Evolutionary conservation across 495 filamentous ascomycete genomes (phyloP), one percentile per base, ranked within the genome.

Genomic region (Hypoxylon cercidicola): DNA sequence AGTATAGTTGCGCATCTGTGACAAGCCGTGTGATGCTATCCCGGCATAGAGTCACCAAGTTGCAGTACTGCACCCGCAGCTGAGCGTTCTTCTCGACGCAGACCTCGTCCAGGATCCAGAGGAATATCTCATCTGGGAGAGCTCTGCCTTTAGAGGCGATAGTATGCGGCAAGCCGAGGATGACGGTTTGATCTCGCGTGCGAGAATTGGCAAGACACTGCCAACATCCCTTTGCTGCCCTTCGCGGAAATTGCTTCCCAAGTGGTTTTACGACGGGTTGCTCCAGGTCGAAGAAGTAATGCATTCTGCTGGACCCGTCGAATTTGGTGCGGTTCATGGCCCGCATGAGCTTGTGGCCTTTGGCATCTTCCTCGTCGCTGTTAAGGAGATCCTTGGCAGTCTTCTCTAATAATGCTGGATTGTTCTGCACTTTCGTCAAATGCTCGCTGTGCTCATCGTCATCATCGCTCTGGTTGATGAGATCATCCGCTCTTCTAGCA

Each of bases 261-360:
- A 46, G 44, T 5, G 55, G 55, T 18, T 43, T 71, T 2, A 59
- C 23, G 30, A 51, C 18, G 21, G 68, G 44, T 12, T 64, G 56
- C 44, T 75, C 71, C 6, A 64, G 53, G 18, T 83, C 78, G 64
- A 92, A 90, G 72, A 96, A 95, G 48, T 84, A 86, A 84, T 87
- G 94, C 15, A 79, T 72, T 37, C 81, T 85, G 16, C 84, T 82
- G 12, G 82, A 68, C 13, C 84, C 81, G 37, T 87, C 83, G 9
- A 89, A 89, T 56, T 93, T 89, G 8, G 90, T 94, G 64, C 93
- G 84, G 64, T 87, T 83, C 32, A 96, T 83, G 34, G 92, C 92
- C 52, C 84, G 82, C 34, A 89, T 76, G 7, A 95, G 74, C 72
- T 87, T 89, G 47, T 79, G 77, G 2, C 83, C 74, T 6, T 76